Percentiles rank a stretch among this genome's conserved stretches.
Conservation (phyloP, 2,329 filamentous ascomycete genomes). For the Neoarthrinium moseri region DNA sequence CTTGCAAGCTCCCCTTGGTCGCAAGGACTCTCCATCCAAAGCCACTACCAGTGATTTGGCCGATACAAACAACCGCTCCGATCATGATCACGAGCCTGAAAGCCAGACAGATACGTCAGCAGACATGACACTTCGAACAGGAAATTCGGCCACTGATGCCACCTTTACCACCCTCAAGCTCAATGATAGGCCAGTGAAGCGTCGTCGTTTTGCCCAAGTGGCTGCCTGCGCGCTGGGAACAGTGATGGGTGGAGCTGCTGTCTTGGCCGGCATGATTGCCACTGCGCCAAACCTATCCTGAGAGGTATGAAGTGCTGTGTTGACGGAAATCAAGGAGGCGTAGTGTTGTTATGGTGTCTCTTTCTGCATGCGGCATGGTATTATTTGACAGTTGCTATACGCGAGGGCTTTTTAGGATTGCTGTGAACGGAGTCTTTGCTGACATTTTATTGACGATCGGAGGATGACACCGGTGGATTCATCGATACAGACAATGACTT, state of each 20-base stretch:
- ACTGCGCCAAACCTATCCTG: slow-evolving; percentile 10
- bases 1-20: not conserved
- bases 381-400: too few relatives aligned
- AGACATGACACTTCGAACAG: not conserved
- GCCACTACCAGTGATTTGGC: not conserved
- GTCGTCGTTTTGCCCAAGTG: slow-evolving; percentile 26
- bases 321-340: not conserved
- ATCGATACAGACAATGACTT: too few relatives aligned
- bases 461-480: too few relatives aligned
- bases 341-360: too few relatives aligned
- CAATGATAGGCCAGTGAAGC: slow-evolving; percentile 23
- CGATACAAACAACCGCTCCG: not conserved
- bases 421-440: too few relatives aligned
- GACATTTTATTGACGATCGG: too few relatives aligned
- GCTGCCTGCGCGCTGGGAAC: slow-evolving; percentile 22
- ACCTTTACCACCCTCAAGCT: not conserved
- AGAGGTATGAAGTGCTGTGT: not conserved
- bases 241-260: slow-evolving; percentile 26
- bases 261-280: slow-evolving; percentile 12
- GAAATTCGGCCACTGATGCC: not conserved
- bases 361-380: too few relatives aligned
- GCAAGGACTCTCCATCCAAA: not conserved
- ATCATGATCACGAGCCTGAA: not conserved
- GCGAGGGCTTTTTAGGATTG: too few relatives aligned
- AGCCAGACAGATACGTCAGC: not conserved